phyloP scores from a whole-genome alignment of 148 eudicot species.

The Spergularia marina region DNA sequence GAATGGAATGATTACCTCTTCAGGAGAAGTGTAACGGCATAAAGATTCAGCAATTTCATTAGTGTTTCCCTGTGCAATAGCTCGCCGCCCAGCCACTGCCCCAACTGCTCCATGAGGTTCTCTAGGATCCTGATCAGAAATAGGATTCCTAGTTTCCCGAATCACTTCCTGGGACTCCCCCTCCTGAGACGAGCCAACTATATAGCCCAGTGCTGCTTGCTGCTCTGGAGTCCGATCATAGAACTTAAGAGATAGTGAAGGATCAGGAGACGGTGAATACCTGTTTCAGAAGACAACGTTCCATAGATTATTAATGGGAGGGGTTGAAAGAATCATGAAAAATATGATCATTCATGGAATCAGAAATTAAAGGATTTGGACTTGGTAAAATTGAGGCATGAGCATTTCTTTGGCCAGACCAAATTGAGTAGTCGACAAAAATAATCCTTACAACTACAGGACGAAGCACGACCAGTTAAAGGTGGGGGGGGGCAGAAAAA shows the following conservation, averaged over 20 bases:
- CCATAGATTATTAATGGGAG: not conserved
- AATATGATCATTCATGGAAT: not conserved
- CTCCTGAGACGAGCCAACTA: slow-evolving; percentile 49
- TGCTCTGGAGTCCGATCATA: slow-evolving; percentile 92
- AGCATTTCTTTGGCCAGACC: not conserved
- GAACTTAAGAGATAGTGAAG: slow-evolving; percentile 57
- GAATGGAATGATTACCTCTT: slow-evolving; percentile 54
- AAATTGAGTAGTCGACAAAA: not conserved
- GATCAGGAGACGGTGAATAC: slow-evolving; percentile 84
- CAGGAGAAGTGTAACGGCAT: slow-evolving; percentile 91
- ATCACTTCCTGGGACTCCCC: slow-evolving; percentile 52
- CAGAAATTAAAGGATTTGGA: not conserved
- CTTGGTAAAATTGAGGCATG: not conserved
- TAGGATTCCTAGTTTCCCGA: slow-evolving; percentile 28
- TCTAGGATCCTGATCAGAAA: slow-evolving; percentile 25
- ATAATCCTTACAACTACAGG: not conserved
- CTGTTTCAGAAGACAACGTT: slow-evolving; percentile 31
- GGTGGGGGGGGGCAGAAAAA: not conserved
- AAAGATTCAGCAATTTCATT: slow-evolving; percentile 69
- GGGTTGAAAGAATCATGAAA: not conserved
- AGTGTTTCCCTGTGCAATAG: slow-evolving; percentile 82
- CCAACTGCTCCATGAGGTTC: slow-evolving; percentile 92
- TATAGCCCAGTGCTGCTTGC: slow-evolving; percentile 69
- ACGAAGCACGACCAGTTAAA: slow-evolving; percentile 26
- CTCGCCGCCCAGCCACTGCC: slow-evolving; percentile 73